Base-by-base conservation (phyloP, 495 filamentous ascomycete genomes). In the Rhypophila decipiens region DNA sequence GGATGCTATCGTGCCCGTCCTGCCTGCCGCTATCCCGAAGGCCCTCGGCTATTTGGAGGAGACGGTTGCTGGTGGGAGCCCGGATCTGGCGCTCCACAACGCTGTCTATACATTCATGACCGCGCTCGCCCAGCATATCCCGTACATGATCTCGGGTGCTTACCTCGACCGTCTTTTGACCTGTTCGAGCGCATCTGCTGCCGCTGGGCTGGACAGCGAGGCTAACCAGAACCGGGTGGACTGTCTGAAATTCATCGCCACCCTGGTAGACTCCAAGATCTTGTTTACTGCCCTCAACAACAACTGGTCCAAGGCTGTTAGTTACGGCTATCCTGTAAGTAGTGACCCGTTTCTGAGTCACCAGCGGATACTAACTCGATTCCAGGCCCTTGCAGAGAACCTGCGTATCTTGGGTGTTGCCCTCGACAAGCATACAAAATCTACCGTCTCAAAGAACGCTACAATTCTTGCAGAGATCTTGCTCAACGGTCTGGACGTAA, bases 91-190 rank as follows among this genome's bases (percentile, higher is more conserved):
- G 46, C 72, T 96, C 15, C 87, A 95, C 55, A 87, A 91, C 59
- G 87, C 91, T 4, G 78, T 79, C 0, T 95, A 85, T 67, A 76
- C 83, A 1, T 84, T 95, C 49, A 72, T 94, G 49, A 80, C 78
- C 22, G 79, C 87, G 2, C 68, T 96, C n/a, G 74, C 89, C 17
- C 79, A 87, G 39, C 78, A 88, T 50, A 68, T 96, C 11, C 90
- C 90, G 1, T 95, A 82, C 64, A 95, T 96, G 79, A 70, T 96
- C 39, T 84, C 86, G 2, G 78, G 76, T 2, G 66, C 73, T 23
- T 83, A 90, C 52, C 64, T 97, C 10, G 82, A 84, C 49, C 77
- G 71, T 17, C 67, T 94, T 18, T 63, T 97, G 19, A 55, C 69
- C 21, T 75, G 85, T 29, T 87, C 86, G 10, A 83, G 80, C 60